Conservation (phyloP, 805 yeast species). For the Nakazawaea laoshanensis region DNA sequence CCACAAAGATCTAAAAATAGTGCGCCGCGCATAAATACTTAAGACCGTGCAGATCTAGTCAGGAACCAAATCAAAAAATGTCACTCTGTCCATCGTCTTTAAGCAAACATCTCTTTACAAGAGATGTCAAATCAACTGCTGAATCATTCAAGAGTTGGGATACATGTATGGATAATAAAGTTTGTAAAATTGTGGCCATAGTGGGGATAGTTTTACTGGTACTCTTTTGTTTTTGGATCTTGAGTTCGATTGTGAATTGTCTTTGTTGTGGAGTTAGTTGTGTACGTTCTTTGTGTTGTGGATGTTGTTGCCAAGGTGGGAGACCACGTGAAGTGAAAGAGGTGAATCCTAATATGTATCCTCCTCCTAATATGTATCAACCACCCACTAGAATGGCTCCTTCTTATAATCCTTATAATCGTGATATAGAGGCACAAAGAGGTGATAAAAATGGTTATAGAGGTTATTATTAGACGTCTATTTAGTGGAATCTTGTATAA, state of each 20-base stretch:
- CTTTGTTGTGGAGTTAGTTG: constrained; percentile 49
- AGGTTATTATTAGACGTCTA: constrained; percentile 4
- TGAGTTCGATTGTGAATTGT: constrained; percentile 48
- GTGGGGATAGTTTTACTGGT: constrained; percentile 59
- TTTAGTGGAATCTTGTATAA: constrained; percentile 1
- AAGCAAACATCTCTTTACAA: constrained; percentile 3
- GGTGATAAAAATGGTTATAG: constrained; percentile 3
- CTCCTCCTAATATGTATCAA: constrained; percentile 13
- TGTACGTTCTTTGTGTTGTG: constrained; percentile 45
- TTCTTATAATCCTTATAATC: constrained; percentile 4
- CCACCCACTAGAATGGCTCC: constrained; percentile 6
- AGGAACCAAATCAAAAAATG: neutral
- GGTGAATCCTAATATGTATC: constrained; percentile 22
- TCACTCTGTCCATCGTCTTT: constrained; percentile 4
- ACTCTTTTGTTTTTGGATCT: constrained; percentile 45
- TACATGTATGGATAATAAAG: constrained; percentile 69
- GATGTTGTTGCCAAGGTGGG: constrained; percentile 26
- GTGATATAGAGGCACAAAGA: too few species aligned
- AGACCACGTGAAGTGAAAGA: constrained; percentile 2
- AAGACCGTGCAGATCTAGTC: neutral
- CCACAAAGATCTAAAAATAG: too few species aligned
- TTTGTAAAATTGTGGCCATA: constrained; percentile 71
- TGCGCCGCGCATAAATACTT: too few species aligned
- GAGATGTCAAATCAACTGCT: constrained; percentile 4
- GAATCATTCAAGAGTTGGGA: constrained; percentile 52